These are phyloP conservation scores for Kokia cookei DNA, from an alignment of 441 rosid species.

Conservation along the genomic window DNA sequence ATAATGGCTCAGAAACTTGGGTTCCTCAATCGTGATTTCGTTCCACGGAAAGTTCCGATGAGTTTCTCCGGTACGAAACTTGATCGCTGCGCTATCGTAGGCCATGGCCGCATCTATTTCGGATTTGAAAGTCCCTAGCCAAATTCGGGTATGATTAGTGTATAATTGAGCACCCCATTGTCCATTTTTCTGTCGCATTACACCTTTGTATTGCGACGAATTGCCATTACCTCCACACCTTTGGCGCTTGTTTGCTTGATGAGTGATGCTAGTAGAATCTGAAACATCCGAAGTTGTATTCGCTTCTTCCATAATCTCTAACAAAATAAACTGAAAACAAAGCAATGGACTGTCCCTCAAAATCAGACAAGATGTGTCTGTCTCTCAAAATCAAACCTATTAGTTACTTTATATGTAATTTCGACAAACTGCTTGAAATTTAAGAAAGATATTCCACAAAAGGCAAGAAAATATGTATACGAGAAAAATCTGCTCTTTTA, in stretches of 20 bases:
- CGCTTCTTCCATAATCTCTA: constrained; percentile 26
- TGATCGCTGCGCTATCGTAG: constrained; percentile 56
- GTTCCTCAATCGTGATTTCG: constrained; percentile 24
- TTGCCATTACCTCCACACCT: neutral
- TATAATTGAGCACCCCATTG: constrained; percentile 69
- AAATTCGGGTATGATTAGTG: constrained; percentile 41
- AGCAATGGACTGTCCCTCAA: neutral
- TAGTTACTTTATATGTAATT: no score
- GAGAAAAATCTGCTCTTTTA: no score
- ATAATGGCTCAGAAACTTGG: constrained; percentile 32
- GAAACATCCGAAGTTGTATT: constrained; percentile 10
- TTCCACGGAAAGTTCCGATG: constrained; percentile 37
- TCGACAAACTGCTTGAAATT: no score
- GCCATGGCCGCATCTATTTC: constrained; percentile 65
- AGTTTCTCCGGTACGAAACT: constrained; percentile 35
- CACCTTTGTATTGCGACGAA: constrained; percentile 44
- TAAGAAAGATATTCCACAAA: no score
- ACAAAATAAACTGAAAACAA: neutral
- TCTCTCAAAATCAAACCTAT: no score
- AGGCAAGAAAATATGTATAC: no score
- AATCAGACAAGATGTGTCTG: neutral
- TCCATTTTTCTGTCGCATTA: constrained; percentile 50
- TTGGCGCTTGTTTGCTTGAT: constrained; percentile 12
- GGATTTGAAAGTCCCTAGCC: constrained; percentile 64
- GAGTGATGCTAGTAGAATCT: constrained; percentile 31